These are phyloP conservation scores for Fusarium anthophilum DNA, from an alignment of 2,329 filamentous ascomycete species.

Conservation along the genomic window DNA sequence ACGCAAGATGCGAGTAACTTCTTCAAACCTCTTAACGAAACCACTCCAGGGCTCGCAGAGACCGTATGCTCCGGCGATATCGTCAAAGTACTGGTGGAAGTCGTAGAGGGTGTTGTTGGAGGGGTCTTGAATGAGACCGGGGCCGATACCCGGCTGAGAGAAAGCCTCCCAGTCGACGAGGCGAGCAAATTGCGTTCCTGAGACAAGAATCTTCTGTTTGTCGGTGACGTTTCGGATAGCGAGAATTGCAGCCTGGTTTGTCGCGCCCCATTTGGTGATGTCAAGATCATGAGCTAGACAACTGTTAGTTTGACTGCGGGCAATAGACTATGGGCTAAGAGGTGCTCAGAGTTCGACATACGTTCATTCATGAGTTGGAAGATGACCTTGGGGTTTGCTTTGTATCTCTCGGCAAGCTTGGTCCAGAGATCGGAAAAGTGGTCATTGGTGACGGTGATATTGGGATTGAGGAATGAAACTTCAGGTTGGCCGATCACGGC, in stretches of 20 bases:
- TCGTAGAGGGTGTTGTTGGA: neutral
- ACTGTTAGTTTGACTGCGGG: neutral
- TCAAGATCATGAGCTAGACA: neutral
- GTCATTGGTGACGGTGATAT: neutral
- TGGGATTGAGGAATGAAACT: neutral
- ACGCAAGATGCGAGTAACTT: neutral
- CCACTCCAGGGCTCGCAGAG: neutral
- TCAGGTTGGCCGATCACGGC: neutral
- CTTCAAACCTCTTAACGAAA: neutral
- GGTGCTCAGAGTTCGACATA: neutral
- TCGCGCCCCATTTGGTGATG: neutral
- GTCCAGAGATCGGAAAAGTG: neutral
- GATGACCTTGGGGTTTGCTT: neutral
- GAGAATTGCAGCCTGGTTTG: neutral
- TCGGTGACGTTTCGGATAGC: neutral
- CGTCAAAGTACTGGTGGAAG: slow-evolving; percentile 1
- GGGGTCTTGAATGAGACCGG: neutral
- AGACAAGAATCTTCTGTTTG: neutral
- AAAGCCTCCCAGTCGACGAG: neutral
- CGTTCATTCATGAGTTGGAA: slow-evolving; percentile 1
- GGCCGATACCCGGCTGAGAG: neutral
- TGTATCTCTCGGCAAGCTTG: neutral
- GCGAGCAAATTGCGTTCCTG: neutral
- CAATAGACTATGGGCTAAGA: fast-evolving
- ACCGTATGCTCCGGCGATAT: neutral